phyloP scores from a whole-genome alignment of 2,329 filamentous ascomycete genomes.

The Penicillium sp. region DNA sequence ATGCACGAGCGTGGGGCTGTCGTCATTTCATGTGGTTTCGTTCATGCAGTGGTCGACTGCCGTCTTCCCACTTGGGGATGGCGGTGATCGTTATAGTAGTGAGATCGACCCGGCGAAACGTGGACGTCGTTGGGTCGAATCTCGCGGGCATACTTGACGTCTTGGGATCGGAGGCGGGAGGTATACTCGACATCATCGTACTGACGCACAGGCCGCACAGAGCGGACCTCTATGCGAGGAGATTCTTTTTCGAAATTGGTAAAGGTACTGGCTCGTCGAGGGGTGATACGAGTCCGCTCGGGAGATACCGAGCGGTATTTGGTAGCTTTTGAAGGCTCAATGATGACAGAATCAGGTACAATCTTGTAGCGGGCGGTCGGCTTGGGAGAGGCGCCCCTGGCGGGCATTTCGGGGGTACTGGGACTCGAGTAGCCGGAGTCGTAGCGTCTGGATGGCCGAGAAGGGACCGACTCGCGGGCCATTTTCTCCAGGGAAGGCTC shows the following conservation, averaged over 20 bases:
- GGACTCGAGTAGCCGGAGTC: constrained; percentile 54
- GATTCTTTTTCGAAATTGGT: constrained; percentile 22
- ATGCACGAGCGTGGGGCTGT: constrained; percentile 24
- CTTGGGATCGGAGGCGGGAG: constrained; percentile 28
- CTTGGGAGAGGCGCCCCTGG: constrained; percentile 40
- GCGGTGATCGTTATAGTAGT: constrained; percentile 27
- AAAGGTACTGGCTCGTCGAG: constrained; percentile 37
- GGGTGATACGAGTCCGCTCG: constrained; percentile 27
- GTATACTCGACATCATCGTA: constrained; percentile 33
- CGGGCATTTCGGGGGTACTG: constrained; percentile 46
- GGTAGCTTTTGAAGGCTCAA: constrained; percentile 34
- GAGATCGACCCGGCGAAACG: constrained; percentile 23
- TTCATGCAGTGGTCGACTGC: constrained; percentile 33
- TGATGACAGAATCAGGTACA: constrained; percentile 34
- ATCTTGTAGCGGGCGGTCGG: constrained; percentile 39
- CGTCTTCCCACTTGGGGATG: constrained; percentile 29
- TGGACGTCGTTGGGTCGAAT: constrained; percentile 31
- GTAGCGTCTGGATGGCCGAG: constrained; percentile 43
- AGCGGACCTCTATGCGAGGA: constrained; percentile 29
- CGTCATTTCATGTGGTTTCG: constrained; percentile 20
- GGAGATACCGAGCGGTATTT: constrained; percentile 38
- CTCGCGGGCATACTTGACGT: constrained; percentile 36
- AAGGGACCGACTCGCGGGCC: constrained; percentile 31
- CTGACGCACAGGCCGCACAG: constrained; percentile 27
- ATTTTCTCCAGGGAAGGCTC: constrained; percentile 35